Base-by-base conservation (phyloP, 495 filamentous ascomycete genomes). In the Penicillium daleae region DNA sequence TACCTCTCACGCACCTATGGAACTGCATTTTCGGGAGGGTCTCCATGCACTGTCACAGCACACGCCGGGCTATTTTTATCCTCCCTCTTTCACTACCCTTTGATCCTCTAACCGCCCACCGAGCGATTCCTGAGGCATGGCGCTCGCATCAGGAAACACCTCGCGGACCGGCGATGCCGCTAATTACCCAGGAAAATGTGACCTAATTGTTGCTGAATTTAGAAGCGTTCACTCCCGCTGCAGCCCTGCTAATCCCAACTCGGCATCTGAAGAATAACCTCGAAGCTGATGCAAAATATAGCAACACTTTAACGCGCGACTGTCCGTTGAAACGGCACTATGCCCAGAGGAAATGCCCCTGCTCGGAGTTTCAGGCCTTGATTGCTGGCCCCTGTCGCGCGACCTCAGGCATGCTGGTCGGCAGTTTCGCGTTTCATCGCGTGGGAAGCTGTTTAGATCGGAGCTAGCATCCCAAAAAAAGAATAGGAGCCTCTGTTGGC, bases 281-380 rank as follows among this genome's bases (percentile, higher is more conserved):
- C 60, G 60, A 62, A 66, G 66, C 61, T 63, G 68, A 71, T 74
- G 76, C 76, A 73, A 78, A 78, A 72, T 78, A 76, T 77, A 80
- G 77, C 66, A 80, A 76, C 77, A 74, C 50, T 60, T 75, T 78
- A 65, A 77, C 77, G 77, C 77, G 76, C 76, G 75, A 77, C 71
- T 74, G 69, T 71, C 63, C 66, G 63, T 61, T 78, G 76, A 80
- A 80, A 78, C 76, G 10, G 57, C 71, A 71, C 66, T 71, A 71
- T 69, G 29, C 65, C 60, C 24, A 59, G 63, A 26, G 15, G 56
- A 62, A 56, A 31, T 27, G 54, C 17, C 63, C 53, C 44, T 42
- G 33, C 56, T 48, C 52, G 46, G 56, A 51, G 66, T 71, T 69
- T 73, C 68, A 67, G 56, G 33, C 32, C 69, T 31, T 32, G 31